Base-by-base conservation (phyloP, 78 protist species). In the Dictyostelium capitatum region DNA sequence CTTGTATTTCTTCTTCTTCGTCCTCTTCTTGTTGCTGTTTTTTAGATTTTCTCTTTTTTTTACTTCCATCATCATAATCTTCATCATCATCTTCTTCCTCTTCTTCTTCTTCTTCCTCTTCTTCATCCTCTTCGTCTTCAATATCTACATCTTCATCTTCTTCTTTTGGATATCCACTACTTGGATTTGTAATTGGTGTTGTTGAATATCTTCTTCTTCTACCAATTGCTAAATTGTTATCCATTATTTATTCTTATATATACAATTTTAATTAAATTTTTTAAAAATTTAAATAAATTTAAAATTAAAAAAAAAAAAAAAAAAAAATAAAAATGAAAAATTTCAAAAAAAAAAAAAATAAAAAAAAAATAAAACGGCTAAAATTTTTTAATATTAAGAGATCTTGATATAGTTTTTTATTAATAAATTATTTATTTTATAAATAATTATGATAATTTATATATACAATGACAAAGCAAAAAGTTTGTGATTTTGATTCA, bases 61-160 rank as follows among this genome's bases (percentile, higher is more conserved):
- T 48, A 37, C 46, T 53, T 46, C 50, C 69, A 7, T 64, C 6
- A 15, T 69, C 82, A 4, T 83, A 56, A 7, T 81, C 89, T 4
- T 28, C 41, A 4, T 48, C 57, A 10, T 82, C 62, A 28, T 81
- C 75, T 17, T 62, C 59, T n/a, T 81, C 90, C 17, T 65, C 80
- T n/a, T 47, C 54, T 10, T 80, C 75, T n/a, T 69, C 80, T 1
- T 69, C 89, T 19, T 82, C 89, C 1, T 69, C 90, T 30, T 69
- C 80, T 20, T 69, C 79, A 12, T 17, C 73, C 1, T 53, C 46
- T 11, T 41, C 89, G 0, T 11, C 41, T 7, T 41, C 23, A 28
- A 37, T 65, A 8, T 20, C 64, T 81, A 65, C 79, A 17, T 28
- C 72, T 32, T 70, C 72, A 17, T 28, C 69, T 12, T 70, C 90